Percentiles rank a stretch among this genome's conserved stretches.
phyloP scores from a whole-genome alignment of 2,329 filamentous ascomycete species.

The Calonectria montana region DNA sequence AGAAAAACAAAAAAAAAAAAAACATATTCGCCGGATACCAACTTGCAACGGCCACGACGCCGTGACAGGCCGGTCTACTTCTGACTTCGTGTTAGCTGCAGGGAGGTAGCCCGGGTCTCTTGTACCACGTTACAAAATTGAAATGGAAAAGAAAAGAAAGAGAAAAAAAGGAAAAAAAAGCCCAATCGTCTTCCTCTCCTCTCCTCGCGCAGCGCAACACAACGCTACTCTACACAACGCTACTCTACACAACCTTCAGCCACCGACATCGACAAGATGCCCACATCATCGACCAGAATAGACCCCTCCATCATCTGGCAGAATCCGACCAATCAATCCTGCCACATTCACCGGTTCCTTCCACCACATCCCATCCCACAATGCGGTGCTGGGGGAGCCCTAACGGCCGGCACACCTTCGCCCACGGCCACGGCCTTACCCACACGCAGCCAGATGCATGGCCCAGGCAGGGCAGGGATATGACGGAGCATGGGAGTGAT shows the following conservation, averaged over 20 bases:
- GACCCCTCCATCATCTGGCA: constrained; percentile 13
- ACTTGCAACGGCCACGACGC: constrained; percentile 7
- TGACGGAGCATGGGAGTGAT: constrained; percentile 33
- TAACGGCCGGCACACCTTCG: constrained; percentile 35
- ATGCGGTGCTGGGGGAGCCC: constrained; percentile 36
- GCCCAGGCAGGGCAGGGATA: constrained; percentile 38
- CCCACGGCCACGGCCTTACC: constrained; percentile 20
- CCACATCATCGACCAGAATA: constrained; percentile 29
- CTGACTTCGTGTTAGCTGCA: constrained; percentile 7
- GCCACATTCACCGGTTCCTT: constrained; percentile 41
- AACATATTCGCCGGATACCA: constrained; percentile 4
- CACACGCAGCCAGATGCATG: constrained; percentile 39
- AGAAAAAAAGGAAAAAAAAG: not conserved
- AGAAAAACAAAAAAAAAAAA: constrained; percentile 1
- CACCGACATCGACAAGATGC: constrained; percentile 18
- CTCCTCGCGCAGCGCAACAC: constrained; percentile 12
- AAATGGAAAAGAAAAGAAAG: not conserved
- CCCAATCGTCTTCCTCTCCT: constrained; percentile 3
- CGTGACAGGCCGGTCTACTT: constrained; percentile 7
- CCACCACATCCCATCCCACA: constrained; percentile 32
- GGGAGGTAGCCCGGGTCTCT: not conserved
- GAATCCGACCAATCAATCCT: constrained; percentile 38
- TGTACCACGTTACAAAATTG: not conserved
- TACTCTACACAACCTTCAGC: constrained; percentile 18
- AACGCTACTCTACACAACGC: constrained; percentile 9